Base-by-base conservation (phyloP, 768 basidiomycete genomes). In the Boletus insuetus region DNA sequence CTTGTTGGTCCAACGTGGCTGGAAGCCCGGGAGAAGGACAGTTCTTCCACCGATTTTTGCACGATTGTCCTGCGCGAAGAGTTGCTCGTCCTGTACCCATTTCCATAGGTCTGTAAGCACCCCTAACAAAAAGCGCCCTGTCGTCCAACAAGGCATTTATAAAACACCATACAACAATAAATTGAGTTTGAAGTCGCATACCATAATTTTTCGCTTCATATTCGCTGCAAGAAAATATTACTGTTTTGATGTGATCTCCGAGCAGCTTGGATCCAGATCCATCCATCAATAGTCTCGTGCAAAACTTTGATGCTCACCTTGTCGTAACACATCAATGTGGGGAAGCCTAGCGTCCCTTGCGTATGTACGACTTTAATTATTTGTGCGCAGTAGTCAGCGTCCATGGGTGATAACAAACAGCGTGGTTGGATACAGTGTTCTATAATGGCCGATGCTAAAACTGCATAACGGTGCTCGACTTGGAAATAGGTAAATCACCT, bases 131-230 rank as follows among this genome's bases (percentile, higher is more conserved):
- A 98, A 98, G 31, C 94, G 93, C 24, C 92, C 95, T 94, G 59
- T 19, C 5, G 39, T 55, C 22, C 39, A 31, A 43, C 46, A 34
- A 55, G 9, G 13, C 10, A 24, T 56, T 19, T 57, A 32, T 35
- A 46, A 56, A 14, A 38, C 7, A 38, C 14, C n/a, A 26, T 32
- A 41, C 20, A 46, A 38, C n/a, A 40, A 13, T 6, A 31, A 32
- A 53, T 13, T 37, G 40, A 40, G 38, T 12, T 29, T 26, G 31
- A 32, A 39, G 69, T 34, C 12, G 32, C 77, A 32, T 64, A 91
- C 95, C 94, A 64, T 94, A 94, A 71, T 98, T 98, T 48, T 89
- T 84, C 13, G 94, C 94, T 73, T 99, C 95, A 62, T 92, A 92
- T 74, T 96, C 96, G 59, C 95, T 97, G 65, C 94, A 95, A 1